Evolutionary conservation across 257 asterid genomes (phyloP).

Genomic region (Verbena officinalis): DNA sequence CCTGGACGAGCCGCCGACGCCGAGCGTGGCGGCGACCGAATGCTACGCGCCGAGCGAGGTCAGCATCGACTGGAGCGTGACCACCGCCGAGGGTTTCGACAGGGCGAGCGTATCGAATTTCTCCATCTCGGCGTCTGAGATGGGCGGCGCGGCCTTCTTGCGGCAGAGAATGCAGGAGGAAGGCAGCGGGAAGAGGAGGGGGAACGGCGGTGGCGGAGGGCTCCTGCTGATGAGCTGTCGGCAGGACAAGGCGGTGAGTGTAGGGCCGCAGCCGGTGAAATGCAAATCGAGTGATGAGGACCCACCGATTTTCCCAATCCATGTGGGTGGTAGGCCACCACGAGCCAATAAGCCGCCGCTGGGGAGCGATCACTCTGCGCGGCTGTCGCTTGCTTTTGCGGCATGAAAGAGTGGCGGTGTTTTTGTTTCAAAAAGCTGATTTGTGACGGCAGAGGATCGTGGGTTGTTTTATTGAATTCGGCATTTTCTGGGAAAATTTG

Average conservation of each 20-base stretch:
- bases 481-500: not conserved
- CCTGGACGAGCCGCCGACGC: constrained; percentile 70
- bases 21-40: constrained; percentile 67
- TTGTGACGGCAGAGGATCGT: constrained; percentile 28
- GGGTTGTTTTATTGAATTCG: constrained; percentile 15
- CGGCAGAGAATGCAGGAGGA: constrained; percentile 37
- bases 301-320: constrained; percentile 38
- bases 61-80: constrained; percentile 91
- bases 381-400: constrained; percentile 80
- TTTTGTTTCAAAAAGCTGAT: not conserved
- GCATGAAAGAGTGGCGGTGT: constrained; percentile 46
- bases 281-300: constrained; percentile 38
- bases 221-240: constrained; percentile 71
- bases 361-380: constrained; percentile 57
- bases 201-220: constrained; percentile 51
- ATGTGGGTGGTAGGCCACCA: constrained; percentile 72
- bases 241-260: constrained; percentile 82
- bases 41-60: constrained; percentile 91
- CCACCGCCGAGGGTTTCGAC: constrained; percentile 86
- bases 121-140: constrained; percentile 57
- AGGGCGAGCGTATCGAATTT: constrained; percentile 58
- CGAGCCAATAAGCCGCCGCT: constrained; percentile 53
- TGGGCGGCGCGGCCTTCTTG: constrained; percentile 37
- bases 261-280: constrained; percentile 75
- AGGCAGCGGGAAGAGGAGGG: constrained; percentile 29